Evolutionary conservation across 2,329 filamentous ascomycete species (phyloP), one percentile per base, ranked within the genome.

Genomic region (Elsinoe australis): DNA sequence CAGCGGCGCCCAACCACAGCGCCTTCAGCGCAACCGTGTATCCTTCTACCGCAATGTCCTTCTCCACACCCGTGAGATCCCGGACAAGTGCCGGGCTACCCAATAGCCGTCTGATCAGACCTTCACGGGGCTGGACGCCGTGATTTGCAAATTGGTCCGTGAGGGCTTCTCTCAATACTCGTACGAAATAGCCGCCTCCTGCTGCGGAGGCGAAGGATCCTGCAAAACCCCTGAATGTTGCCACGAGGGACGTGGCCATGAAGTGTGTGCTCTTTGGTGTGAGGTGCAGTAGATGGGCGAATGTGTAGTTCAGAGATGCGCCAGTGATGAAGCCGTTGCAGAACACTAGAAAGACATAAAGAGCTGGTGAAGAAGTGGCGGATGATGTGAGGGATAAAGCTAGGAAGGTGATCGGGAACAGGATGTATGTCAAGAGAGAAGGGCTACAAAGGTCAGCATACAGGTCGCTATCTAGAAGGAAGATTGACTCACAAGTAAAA

Each of bases 161-260:
- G 1, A 90, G 68, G 0, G 70, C 68, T 2, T 56, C 64, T 36
- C 73, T 69, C 24, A 90, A 64, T 1, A 78, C 70, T 4, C 85
- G 75, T 32, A 75, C 72, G 60, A 89, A 90, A 47, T 85, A 71
- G 0, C 87, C 87, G 2, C 87, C 86, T 2, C 85, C 85, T 39
- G 90, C 83, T 0, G 86, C 79, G 1, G 82, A 83, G 2, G 87
- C 86, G 56, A 94, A 92, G 45, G 80, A 84, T 10, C 85, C 85
- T 0, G 85, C 84, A 54, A 92, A 89, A 4, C 85, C 85, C 3
- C 87, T 76, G 65, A 90, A 90, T 1, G 86, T 94, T 21, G 82
- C 79, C 3, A 90, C 66, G 33, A 94, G 70, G 9, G 85, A 83
- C 0, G 83, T 87, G 2, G 83, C 79, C 42, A 92, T 79, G 58